Percentiles rank a stretch among this genome's conserved stretches.
Evolutionary conservation across 345 rosid species (phyloP).

Genomic region (Eucalyptus cloeziana): DNA sequence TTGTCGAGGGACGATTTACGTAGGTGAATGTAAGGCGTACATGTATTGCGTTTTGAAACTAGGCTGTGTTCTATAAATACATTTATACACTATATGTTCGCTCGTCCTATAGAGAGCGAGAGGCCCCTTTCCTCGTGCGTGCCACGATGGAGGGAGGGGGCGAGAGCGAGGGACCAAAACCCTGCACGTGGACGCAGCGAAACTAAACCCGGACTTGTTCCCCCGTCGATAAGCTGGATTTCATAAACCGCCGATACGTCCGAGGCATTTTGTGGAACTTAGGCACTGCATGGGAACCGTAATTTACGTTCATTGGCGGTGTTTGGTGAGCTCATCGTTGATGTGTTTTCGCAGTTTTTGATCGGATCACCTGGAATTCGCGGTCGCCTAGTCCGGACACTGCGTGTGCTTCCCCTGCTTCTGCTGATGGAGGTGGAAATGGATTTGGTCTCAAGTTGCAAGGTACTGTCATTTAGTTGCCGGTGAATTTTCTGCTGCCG

Average conservation of each 20-base stretch:
- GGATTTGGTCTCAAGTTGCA: conserved; percentile 78
- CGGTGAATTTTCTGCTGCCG: not conserved
- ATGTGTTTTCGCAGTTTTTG: not conserved
- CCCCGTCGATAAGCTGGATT: conserved; percentile 36
- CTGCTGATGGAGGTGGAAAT: conserved; percentile 11
- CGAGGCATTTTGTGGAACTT: conserved; percentile 14
- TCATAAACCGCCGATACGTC: conserved; percentile 65
- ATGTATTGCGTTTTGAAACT: not conserved
- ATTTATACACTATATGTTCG: not conserved
- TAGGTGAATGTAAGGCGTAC: not conserved
- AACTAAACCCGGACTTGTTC: conserved; percentile 66
- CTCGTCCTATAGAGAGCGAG: not conserved
- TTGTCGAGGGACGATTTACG: not conserved
- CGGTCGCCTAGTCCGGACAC: not conserved
- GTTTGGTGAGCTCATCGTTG: not conserved
- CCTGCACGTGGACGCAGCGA: conserved; percentile 24
- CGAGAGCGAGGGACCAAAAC: not conserved
- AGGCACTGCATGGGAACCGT: not conserved
- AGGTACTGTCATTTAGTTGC: conserved; percentile 28
- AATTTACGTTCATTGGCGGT: not conserved
- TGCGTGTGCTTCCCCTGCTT: not conserved
- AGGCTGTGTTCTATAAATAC: not conserved
- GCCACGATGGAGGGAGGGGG: not conserved
- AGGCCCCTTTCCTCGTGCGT: not conserved
- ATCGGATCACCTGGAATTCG: conserved; percentile 1